Evolutionary conservation across 2,329 filamentous ascomycete species (phyloP).

Genomic region (Colletotrichum horii): DNA sequence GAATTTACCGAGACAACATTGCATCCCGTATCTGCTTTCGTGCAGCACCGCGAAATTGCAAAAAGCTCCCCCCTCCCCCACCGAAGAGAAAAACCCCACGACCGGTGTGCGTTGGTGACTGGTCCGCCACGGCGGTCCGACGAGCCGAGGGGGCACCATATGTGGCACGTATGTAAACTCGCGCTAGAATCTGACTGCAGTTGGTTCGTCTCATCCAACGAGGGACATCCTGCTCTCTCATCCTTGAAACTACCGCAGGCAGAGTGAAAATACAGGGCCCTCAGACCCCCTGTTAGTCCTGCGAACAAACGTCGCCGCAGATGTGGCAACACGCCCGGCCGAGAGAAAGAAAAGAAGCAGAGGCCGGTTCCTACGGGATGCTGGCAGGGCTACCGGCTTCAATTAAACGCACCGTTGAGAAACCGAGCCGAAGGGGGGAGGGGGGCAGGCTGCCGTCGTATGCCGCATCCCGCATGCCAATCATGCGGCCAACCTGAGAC

Average conservation of each 20-base stretch:
- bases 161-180: neutral
- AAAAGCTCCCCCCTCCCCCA: neutral
- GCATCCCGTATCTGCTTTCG: conserved; percentile 4
- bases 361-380: neutral
- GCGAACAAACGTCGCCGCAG: neutral
- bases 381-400: neutral
- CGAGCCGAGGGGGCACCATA: neutral
- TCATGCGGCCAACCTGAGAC: conserved; percentile 20
- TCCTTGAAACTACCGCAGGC: neutral
- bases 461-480: conserved; percentile 19
- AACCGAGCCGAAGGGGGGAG: neutral
- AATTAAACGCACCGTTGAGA: conserved; percentile 9
- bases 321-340: neutral
- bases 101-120: neutral
- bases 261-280: neutral
- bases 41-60: conserved; percentile 7
- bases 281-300: neutral
- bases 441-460: neutral
- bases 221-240: neutral
- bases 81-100: neutral
- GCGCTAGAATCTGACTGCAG: neutral
- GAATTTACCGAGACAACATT: conserved; percentile 3
- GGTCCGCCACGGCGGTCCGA: conserved; percentile 1
- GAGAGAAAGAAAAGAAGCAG: neutral
- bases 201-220: neutral